Evolutionary conservation across 768 basidiomycete genomes (phyloP), one percentile per base, ranked within the genome.

Genomic region (Hydnomerulius pinastri): DNA sequence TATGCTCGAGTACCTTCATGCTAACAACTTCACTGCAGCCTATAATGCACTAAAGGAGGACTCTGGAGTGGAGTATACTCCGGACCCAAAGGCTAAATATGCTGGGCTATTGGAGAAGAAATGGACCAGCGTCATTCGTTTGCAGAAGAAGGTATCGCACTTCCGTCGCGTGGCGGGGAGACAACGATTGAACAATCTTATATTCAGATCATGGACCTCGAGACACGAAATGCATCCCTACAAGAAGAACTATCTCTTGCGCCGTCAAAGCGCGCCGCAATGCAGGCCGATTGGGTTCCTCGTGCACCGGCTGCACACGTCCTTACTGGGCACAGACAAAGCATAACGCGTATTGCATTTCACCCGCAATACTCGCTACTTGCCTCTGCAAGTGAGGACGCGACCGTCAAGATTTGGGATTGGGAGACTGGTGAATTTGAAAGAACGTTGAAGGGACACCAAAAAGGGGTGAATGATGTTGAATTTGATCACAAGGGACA

Each of bases 351-450:
- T 40, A 80, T 95, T 36, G 82, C 89, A 4, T 96, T 95, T 66
- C 94, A 95, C 65, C 92, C 92, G 0, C 77, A 84, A 40, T 95
- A 88, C 70, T 90, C 85, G 24, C 72, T 90, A 7, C 70, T 95
- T 37, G 93, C 88, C 18, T 88, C 86, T 32, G 90, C 90, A 12
- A 92, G 90, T 58, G 92, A 92, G 63, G 93, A 96, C 64, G 79
- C 90, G 43, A 93, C 85, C 1, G 79, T 95, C 58, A 95, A 95
- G 75, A 85, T 95, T 40, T 95, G 93, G 92, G 93, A 96, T 61
- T 96, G 92, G 92, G 93, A 96, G 67, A 87, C 89, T 25, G 93
- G 93, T 35, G 92, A 95, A 59, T 89, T 93, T 66, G 93, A 96
- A 69, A 73, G 91, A 56, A 95, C 93, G 9, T 69, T 95, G 51